Base-by-base conservation (phyloP, 2,329 filamentous ascomycete genomes). In the Orbilia blumenaviensis region DNA sequence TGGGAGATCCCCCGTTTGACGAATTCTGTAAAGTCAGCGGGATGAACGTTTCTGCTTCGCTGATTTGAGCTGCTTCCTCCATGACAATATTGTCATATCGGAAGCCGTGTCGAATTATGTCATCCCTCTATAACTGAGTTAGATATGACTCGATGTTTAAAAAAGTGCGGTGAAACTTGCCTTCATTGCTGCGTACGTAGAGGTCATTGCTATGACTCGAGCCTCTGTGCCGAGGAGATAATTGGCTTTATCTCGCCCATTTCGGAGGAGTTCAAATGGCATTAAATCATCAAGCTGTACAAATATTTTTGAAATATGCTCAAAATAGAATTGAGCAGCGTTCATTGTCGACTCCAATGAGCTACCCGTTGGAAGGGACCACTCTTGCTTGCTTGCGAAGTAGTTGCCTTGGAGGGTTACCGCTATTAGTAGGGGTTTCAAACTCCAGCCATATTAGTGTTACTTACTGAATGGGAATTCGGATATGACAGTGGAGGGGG, bases 61-160 rank as follows among this genome's bases (percentile, higher is more conserved):
- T 99, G 81, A 99, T 94, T 81, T 99, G 95, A 10, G 95, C 95
- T 3, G 95, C 94, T 86, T 99, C 95, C 84, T 99, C 95, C 92
- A 99, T 97, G 63, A 99, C 87, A 10, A 99, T 91, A 78, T 97
- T 99, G 85, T 98, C 94, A 81, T 99, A 99, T 79, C 93, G 92
- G 84, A 99, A 99, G 14, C 94, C 94, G n/a, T 98, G 87, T 14
- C 88, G 87, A 0, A 93, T 91, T 80, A 99, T 98, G 80, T 98
- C 94, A 78, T 92, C 89, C 78, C 94, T 87, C 77, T 80, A 41
- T 21, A 62, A 21, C 5, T 42, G 69, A 50, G 36, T 48, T 54
- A 50, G 14, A 34, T 36, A 7, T n/a, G 14, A 38, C 27, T 44
- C 34, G 29, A 18, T 12, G 10, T 56, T 16, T 6, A 34, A 3